Evolutionary conservation across 2,329 filamentous ascomycete species (phyloP), one percentile per base, ranked within the genome.

Genomic region (Venturiaceae sp.): DNA sequence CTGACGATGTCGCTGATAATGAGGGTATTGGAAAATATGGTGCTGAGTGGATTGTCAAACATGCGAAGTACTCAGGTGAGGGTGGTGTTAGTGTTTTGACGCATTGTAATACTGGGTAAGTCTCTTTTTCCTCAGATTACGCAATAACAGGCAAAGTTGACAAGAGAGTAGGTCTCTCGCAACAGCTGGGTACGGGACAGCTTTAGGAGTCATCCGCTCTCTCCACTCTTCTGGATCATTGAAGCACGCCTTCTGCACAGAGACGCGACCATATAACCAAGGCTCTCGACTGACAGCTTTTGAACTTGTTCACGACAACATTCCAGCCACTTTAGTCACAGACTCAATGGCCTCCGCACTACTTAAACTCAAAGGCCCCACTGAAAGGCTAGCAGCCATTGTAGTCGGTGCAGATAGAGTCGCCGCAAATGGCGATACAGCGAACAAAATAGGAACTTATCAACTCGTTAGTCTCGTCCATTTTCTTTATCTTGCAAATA

Each of bases 401-500:
- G 86, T 99, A 32, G 94, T 99, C 0, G 94, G 94, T 30, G 94
- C 94, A 2, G 94, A 99, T 71, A 84, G 94, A 59, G 94, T 99
- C 14, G 94, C 92, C 33, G 88, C 91, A 55, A 99, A 99, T 67
- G 94, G 94, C 32, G 94, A 99, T 74, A 97, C 94, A 0, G 94
- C 94, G 58, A 99, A 99, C 77, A 99, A 99, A 77, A 95, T 99
- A 62, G 94, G 94, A 55, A 99, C 94, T 0, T 97, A 99, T 71
- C 82, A 86, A 58, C 81, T 99, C 3, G 58, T 59, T 5, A 33
- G 50, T 59, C n/a, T 2, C 26, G n/a, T 19, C 2, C 5, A 3
- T 6, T n/a, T 36, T 14, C 32, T 14, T 32, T 16, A 5, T 19
- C 46, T 33, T 28, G 30, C 19, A 19, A 8, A 2, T n/a, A 8